Base-by-base conservation (phyloP, 2,329 filamentous ascomycete species). In the Cordyceps farinosa region DNA sequence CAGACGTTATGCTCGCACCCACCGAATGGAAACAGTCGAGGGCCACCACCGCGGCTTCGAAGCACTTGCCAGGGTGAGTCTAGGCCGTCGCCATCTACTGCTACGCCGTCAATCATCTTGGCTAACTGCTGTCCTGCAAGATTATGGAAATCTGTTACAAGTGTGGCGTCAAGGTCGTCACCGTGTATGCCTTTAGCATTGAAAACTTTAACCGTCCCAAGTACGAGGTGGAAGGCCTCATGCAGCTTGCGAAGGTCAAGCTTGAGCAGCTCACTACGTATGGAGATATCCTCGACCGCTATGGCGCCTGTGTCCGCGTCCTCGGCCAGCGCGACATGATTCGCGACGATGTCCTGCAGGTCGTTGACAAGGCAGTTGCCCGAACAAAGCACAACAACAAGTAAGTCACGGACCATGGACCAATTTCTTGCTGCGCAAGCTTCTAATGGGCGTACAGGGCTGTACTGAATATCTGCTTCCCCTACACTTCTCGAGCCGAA, bases 61-160 rank as follows among this genome's bases (percentile, higher is more conserved):
- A 78, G 93, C 95, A 36, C 81, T 99, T 65, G 95, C 94, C 56
- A 87, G 89, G 73, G 92, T 94, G 80, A 61, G 85, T 77, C 48
- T n/a, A 7, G 22, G 13, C 9, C 5, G 15, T 22, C 17, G 3
- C 32, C 27, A 34, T 34, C 15, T 44, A 36, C 44, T 44, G 42
- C 53, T 22, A 17, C 54, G 54, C 66, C 64, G 51, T 67, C 47
- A 29, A 17, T n/a, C 11, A 3, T 17, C 11, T n/a, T 30, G 29
- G 55, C 68, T 71, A 65, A 74, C 47, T 40, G n/a, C 47, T 47
- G 30, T 32, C 13, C 34, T 29, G 34, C 10, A 69, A 91, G 90
- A 92, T 98, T 60, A 87, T 99, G 65, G 95, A 99, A 77, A 91
- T 99, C 62, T 98, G 95, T 83, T 99, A 98, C 82, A 97, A 97